phyloP scores from a whole-genome alignment of 1,284 basidiomycete genomes.

The Mrakiaceae sp. region DNA sequence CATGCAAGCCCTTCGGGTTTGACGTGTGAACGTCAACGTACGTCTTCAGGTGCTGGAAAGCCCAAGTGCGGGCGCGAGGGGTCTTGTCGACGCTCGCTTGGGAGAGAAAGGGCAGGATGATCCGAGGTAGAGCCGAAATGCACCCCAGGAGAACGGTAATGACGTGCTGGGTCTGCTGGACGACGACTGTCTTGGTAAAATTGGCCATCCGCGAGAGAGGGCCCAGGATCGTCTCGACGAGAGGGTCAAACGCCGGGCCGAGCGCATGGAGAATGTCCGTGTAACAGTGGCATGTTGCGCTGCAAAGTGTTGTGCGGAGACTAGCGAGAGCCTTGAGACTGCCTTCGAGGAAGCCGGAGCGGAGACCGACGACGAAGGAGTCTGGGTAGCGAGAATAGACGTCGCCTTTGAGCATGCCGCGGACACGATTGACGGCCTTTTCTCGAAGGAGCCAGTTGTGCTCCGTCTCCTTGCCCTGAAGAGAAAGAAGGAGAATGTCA shows the following conservation, averaged over 20 bases:
- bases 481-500: conserved; percentile 12
- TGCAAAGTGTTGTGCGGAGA: conserved; percentile 81
- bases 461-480: conserved; percentile 84
- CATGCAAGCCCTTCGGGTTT: conserved; percentile 41
- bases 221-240: conserved; percentile 61
- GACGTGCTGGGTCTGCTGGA: conserved; percentile 69
- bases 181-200: conserved; percentile 90
- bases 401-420: conserved; percentile 84
- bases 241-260: conserved; percentile 59
- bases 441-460: conserved; percentile 90
- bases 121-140: conserved; percentile 59
- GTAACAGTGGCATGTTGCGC: conserved; percentile 68
- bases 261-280: conserved; percentile 61
- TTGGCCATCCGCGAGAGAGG: conserved; percentile 76
- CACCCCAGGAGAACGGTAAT: conserved; percentile 57
- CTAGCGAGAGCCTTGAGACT: conserved; percentile 75
- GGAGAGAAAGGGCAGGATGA: conserved; percentile 60
- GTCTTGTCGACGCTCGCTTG: conserved; percentile 72
- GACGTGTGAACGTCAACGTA: conserved; percentile 60
- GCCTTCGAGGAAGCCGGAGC: conserved; percentile 64
- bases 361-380: conserved; percentile 61
- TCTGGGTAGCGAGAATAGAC: conserved; percentile 62
- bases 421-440: conserved; percentile 59
- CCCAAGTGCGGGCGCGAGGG: conserved; percentile 56
- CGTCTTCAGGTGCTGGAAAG: conserved; percentile 53